Conservation (phyloP, 1,139 yeast genomes). For the Candida albicans region DNA sequence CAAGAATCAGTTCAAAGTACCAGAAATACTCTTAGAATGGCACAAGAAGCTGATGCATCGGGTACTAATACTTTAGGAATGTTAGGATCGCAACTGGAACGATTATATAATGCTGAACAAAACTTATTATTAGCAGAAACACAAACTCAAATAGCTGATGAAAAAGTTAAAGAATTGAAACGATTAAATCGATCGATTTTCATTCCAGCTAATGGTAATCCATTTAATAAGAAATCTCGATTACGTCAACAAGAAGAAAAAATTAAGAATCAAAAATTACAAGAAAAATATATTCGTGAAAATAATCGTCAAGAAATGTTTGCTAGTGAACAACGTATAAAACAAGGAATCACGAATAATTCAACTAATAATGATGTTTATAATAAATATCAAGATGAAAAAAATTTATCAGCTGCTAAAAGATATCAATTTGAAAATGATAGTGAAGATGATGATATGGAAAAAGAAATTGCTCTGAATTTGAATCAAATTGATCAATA, state of each 20-base stretch:
- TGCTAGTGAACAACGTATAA: slow-evolving; percentile 48
- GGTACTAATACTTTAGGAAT: slow-evolving; percentile 90
- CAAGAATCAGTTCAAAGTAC: slow-evolving; percentile 87
- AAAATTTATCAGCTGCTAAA: slow-evolving; percentile 45
- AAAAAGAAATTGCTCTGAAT: slow-evolving; percentile 54
- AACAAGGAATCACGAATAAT: slow-evolving; percentile 40
- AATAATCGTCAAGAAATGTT: slow-evolving; percentile 44
- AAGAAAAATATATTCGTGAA: slow-evolving; percentile 54
- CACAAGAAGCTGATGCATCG: slow-evolving; percentile 88
- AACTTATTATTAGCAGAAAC: slow-evolving; percentile 75
- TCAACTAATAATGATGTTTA: slow-evolving; percentile 41
- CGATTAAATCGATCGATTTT: slow-evolving; percentile 80
- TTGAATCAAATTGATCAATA: slow-evolving; percentile 52
- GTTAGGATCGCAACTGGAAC: slow-evolving; percentile 89
- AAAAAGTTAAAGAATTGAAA: slow-evolving; percentile 77
- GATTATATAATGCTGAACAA: slow-evolving; percentile 76
- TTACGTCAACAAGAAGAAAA: slow-evolving; percentile 73
- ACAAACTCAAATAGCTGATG: slow-evolving; percentile 81
- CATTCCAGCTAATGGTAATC: slow-evolving; percentile 79
- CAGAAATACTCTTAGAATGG: slow-evolving; percentile 81
- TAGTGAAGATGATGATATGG: slow-evolving; percentile 60
- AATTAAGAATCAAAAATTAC: slow-evolving; percentile 63
- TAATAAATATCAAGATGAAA: slow-evolving; percentile 52
- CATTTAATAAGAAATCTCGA: slow-evolving; percentile 81
- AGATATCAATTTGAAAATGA: slow-evolving; percentile 54